Evolutionary conservation across 163 green algal species (phyloP).

Genomic region (Scenedesmus sp.): DNA sequence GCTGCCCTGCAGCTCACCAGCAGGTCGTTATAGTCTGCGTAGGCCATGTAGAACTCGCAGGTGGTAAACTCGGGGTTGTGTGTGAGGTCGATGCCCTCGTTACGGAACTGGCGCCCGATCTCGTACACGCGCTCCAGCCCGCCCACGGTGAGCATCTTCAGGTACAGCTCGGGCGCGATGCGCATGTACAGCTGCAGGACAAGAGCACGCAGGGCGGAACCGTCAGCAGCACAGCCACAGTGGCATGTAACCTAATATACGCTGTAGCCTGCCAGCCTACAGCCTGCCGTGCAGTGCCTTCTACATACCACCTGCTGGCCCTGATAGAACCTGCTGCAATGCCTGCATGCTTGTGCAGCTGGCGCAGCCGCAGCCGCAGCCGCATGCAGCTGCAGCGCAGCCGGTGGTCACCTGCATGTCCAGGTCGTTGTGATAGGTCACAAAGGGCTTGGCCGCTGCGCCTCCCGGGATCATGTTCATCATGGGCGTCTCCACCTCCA

Average conservation of each 20-base stretch:
- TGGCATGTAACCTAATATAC: not conserved
- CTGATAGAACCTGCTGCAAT: too few species aligned
- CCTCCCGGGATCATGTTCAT: constrained; percentile 99
- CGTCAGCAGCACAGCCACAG: not conserved
- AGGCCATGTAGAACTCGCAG: constrained; percentile 97
- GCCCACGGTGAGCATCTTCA: constrained; percentile 96
- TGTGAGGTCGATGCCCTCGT: constrained; percentile 98
- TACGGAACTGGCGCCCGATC: constrained; percentile 97
- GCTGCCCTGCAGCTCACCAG: constrained; percentile 64
- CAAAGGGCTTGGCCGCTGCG: constrained; percentile 95
- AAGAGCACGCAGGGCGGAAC: not conserved
- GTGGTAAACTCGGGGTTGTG: constrained; percentile 99
- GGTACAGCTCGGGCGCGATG: constrained; percentile 96
- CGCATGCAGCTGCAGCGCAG: not conserved
- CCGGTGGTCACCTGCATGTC: constrained; percentile 79
- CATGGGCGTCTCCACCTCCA: constrained; percentile 99
- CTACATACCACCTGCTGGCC: too few species aligned
- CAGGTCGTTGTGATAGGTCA: constrained; percentile 99
- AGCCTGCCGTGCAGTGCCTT: too few species aligned
- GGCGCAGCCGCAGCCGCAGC: not conserved
- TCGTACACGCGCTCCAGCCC: constrained; percentile 98
- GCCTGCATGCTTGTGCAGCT: too few species aligned
- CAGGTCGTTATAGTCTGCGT: constrained; percentile 99
- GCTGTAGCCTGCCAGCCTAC: not conserved
- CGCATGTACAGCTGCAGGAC: constrained; percentile 94